Base-by-base conservation (phyloP, 208 protist genomes). In the Novymonas esmeraldas region DNA sequence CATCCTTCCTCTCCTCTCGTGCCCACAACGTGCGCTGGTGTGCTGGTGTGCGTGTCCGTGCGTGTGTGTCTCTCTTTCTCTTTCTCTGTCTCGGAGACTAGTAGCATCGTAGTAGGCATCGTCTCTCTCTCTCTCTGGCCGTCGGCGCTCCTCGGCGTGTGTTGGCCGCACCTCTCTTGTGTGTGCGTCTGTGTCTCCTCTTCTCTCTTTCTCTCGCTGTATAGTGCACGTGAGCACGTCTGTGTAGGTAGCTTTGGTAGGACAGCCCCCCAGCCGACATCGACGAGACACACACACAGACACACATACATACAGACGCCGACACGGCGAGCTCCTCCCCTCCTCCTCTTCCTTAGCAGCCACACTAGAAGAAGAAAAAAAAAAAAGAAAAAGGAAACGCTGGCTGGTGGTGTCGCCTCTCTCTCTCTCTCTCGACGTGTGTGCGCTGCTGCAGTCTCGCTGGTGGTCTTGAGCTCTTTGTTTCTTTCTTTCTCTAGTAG, bases 101-200 rank as follows among this genome's bases (percentile, higher is more conserved):
- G 49, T 13, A 54, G 29, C 49, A 54, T 13, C 10, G 28, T 51
- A 51, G 49, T 54, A 26, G n/a, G 49, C 14, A 33, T 54, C 28
- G 18, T 36, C 49, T 5, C 3, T 31, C 2, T 14, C 16, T 6
- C 31, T 20, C 14, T 0, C 18, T 24, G n/a, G 10, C 3, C 4
- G 16, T 18, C 20, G 1, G 3, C 52, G 10, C 34, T 18, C 5
- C 11, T n/a, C 31, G 1, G 11, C 33, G 3, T 24, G 34, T 26
- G 29, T 14, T 11, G 9, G 26, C 34, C 29, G 49, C 22, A 11
- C 28, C 6, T 39, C 14, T n/a, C 49, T 58, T 3, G 34, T 18
- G 16, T 54, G 38, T 28, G 55, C 44, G 22, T 4, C 28, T 41
- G 16, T 20, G 33, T 3, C 34, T 2, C 31, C n/a, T 58, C 10